Base-by-base conservation (phyloP, 1,139 yeast species). In the Meyerozyma elateridarum region DNA sequence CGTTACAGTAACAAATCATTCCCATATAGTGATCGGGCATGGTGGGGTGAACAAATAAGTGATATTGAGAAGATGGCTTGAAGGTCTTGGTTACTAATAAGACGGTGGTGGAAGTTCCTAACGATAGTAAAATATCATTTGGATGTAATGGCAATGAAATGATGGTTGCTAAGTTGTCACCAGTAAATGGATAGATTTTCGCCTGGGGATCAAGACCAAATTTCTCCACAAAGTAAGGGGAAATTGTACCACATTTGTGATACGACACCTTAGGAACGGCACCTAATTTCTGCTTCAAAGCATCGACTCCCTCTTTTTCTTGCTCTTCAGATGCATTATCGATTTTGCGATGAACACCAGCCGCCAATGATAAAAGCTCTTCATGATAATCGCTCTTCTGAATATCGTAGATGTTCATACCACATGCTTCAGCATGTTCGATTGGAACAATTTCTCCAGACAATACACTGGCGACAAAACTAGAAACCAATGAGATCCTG, bases 1-100 rank as follows among this genome's bases (percentile, higher is more conserved):
- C 96, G 54, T 88, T 88, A 52, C 95, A 84, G 54, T 88, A 88
- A 54, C 96, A 88, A 36, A 88, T 76, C 96, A 88, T 88, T 20
- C 94, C 95, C 96, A 88, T 88, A 54, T 79, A 89, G 30, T 80
- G 77, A 21, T 69, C 70, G 1, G 78, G 74, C 44, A 83, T 72
- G 0, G 94, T 81, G 5, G 96, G 96, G 52, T 88, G 96, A 38
- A 77, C 75, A 60, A 88, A 88, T 44, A 87, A 56, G 51, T 88
- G 96, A 53, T 87, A 88, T 45, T 80, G 83, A 4, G 88, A 76
- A 1, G 91, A 81, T 2, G 96, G 89, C 17, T 69, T 70, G 52
- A 81, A 88, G 37, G 77, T 71, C 38, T 85, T 81, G 4, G 96
- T 88, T 25, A 87, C 79, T 31, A 88, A 62, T 25, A 88, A 66